These are phyloP conservation scores for Begonia loranthoides DNA, from an alignment of 306 rosid genomes.

Conservation along the genomic window DNA sequence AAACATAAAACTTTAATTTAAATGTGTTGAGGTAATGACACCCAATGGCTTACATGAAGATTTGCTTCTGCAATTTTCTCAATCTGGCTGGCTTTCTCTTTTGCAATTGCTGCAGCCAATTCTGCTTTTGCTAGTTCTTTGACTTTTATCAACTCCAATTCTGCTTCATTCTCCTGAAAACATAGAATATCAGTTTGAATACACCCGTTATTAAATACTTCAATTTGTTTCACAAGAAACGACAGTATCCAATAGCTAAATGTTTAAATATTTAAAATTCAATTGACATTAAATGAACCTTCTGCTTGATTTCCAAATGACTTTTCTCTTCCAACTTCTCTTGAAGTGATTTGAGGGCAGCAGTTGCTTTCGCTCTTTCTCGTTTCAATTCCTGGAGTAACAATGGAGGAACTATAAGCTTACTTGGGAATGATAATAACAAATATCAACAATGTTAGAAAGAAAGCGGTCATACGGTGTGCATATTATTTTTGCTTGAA, in stretches of 20 bases:
- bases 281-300: constrained; percentile 34
- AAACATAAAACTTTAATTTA: too few species aligned
- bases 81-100: constrained; percentile 81
- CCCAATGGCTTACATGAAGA: constrained; percentile 52
- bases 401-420: constrained; percentile 1
- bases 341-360: constrained; percentile 68
- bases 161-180: constrained; percentile 62
- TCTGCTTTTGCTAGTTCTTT: constrained; percentile 75
- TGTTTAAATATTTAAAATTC: constrained; percentile 6
- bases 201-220: constrained; percentile 11
- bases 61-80: constrained; percentile 88
- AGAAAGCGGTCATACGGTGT: constrained; percentile 1
- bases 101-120: constrained; percentile 65
- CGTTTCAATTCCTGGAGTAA: constrained; percentile 63
- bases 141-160: constrained; percentile 28
- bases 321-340: constrained; percentile 80
- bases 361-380: constrained; percentile 73
- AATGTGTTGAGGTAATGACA: too few species aligned
- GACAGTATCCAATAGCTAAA: background rate
- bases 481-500: too few species aligned
- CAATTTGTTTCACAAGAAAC: constrained; percentile 4
- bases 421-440: background rate
- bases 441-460: constrained; percentile 1
- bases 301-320: constrained; percentile 62
- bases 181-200: constrained; percentile 15